Conservation (phyloP, 768 basidiomycete species). For the Kwoniella sp. region DNA sequence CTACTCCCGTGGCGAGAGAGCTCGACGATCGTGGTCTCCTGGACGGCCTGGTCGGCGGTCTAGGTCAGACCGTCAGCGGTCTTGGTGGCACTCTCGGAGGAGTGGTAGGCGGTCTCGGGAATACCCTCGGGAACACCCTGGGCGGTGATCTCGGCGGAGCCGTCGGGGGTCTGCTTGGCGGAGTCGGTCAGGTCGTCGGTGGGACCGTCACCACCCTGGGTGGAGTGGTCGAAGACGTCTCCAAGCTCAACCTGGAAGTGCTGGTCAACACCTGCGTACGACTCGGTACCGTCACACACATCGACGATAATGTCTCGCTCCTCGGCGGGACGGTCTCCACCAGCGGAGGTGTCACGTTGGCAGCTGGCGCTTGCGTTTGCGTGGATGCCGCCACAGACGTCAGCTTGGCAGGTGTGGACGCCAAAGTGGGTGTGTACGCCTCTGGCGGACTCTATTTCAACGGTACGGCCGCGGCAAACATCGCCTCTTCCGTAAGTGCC, state of each 20-base stretch:
- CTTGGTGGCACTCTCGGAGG: slow-evolving; percentile 7
- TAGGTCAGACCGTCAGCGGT: slow-evolving; percentile 8
- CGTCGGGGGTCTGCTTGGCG: slow-evolving; percentile 2
- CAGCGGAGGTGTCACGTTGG: neutral
- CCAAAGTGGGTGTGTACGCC: slow-evolving; percentile 11
- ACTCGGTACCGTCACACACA: slow-evolving; percentile 1
- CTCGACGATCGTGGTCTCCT: slow-evolving; percentile 6
- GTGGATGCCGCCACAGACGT: slow-evolving; percentile 12
- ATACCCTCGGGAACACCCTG: too few relatives aligned
- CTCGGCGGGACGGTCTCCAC: neutral
- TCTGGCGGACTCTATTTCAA: slow-evolving; percentile 7
- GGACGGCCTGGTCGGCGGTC: slow-evolving; percentile 7
- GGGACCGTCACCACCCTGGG: slow-evolving; percentile 10
- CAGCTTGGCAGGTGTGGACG: neutral
- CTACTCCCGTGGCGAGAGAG: neutral
- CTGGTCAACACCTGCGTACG: slow-evolving; percentile 12
- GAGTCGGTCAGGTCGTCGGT: slow-evolving; percentile 1
- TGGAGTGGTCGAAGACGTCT: slow-evolving; percentile 7
- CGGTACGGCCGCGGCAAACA: slow-evolving; percentile 5
- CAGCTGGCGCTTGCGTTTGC: slow-evolving; percentile 16
- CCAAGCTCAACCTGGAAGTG: slow-evolving; percentile 12
- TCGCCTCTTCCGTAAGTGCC: slow-evolving; percentile 12
- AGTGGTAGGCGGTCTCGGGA: slow-evolving; percentile 4
- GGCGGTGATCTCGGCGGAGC: too few relatives aligned
- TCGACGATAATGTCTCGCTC: neutral